phyloP scores from a whole-genome alignment of 768 basidiomycete species.

The Pholiota microspora region DNA sequence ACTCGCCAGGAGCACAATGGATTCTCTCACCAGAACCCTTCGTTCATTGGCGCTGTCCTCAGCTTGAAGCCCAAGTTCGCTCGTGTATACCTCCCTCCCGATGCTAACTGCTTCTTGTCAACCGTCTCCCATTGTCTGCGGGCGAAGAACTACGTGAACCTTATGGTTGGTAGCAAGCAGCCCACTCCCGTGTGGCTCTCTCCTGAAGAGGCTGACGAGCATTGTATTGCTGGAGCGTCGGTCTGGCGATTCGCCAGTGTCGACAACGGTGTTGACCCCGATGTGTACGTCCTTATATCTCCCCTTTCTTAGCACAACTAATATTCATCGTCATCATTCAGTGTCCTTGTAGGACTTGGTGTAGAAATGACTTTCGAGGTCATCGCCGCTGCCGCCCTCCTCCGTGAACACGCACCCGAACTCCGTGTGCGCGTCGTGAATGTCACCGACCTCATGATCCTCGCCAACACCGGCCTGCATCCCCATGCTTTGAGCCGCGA shows the following conservation, averaged over 20 bases:
- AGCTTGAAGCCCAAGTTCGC: conserved; percentile 69
- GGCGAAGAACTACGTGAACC: conserved; percentile 82
- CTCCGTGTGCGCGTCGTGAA: conserved; percentile 87
- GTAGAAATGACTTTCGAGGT: conserved; percentile 89
- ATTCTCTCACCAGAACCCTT: conserved; percentile 84
- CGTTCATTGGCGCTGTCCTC: conserved; percentile 85
- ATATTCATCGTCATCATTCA: conserved; percentile 32
- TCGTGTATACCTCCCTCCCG: conserved; percentile 85
- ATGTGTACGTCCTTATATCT: conserved; percentile 47
- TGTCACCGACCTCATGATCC: conserved; percentile 86
- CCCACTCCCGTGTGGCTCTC: conserved; percentile 77
- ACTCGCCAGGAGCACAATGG: conserved; percentile 87
- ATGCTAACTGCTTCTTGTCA: conserved; percentile 83
- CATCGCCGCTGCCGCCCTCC: conserved; percentile 78
- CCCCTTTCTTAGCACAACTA: background rate
- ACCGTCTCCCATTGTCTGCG: conserved; percentile 82
- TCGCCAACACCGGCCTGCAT: conserved; percentile 65
- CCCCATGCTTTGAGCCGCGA: conserved; percentile 68
- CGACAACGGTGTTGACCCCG: conserved; percentile 68
- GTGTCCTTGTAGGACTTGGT: conserved; percentile 83
- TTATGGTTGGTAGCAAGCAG: conserved; percentile 89
- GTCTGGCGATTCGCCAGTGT: conserved; percentile 84
- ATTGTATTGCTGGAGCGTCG: conserved; percentile 85
- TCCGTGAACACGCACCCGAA: conserved; percentile 65
- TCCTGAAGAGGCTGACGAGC: conserved; percentile 72